phyloP scores from a whole-genome alignment of 2,329 filamentous ascomycete species.

The Monilinia vaccinii-corymbosi region DNA sequence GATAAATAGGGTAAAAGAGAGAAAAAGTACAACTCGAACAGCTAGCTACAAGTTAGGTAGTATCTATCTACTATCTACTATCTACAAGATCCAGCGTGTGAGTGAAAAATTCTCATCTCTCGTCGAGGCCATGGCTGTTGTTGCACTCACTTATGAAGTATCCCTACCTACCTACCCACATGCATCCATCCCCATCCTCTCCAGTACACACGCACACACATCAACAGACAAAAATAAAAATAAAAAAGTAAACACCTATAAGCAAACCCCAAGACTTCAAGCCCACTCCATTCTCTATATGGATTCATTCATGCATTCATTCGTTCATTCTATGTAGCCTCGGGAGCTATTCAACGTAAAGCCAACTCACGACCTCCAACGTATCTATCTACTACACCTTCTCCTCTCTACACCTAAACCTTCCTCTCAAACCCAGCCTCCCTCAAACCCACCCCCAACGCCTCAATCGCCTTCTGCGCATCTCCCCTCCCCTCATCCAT shows the following conservation, averaged over 20 bases:
- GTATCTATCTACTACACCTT: neutral
- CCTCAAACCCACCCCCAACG: conserved; percentile 62
- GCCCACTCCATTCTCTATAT: neutral
- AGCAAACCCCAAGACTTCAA: neutral
- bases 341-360: neutral
- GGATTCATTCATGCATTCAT: neutral
- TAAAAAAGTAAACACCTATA: neutral
- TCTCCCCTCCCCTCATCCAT: conserved; percentile 51
- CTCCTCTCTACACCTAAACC: neutral
- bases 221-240: too few species aligned
- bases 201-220: too few species aligned
- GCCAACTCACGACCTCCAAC: neutral
- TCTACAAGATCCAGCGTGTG: too few species aligned
- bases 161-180: too few species aligned
- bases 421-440: conserved; percentile 58
- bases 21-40: too few species aligned
- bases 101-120: too few species aligned
- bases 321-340: neutral
- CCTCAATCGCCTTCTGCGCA: conserved; percentile 73
- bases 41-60: too few species aligned
- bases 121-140: too few species aligned
- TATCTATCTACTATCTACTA: too few species aligned
- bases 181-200: too few species aligned
- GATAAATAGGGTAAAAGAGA: too few species aligned
- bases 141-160: too few species aligned